These are phyloP conservation scores for Lotus japonicus DNA, from an alignment of 306 rosid species.

Conservation along the genomic window DNA sequence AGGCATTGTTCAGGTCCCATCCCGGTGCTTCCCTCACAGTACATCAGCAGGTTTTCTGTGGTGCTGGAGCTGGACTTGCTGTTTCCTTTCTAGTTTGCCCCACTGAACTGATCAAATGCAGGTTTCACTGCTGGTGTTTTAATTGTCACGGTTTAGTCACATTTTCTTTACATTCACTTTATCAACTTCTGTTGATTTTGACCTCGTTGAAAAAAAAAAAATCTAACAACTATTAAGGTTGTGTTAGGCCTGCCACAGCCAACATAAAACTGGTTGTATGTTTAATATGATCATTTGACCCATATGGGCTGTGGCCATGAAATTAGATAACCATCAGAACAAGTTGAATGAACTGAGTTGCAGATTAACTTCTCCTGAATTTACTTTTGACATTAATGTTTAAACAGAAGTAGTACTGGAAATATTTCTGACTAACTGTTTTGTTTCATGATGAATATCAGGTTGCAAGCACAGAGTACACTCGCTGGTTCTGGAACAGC, in stretches of 20 bases:
- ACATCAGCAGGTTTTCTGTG: slow-evolving; percentile 66
- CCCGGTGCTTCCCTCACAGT: slow-evolving; percentile 71
- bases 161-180: background rate
- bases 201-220: background rate
- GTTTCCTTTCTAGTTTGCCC: slow-evolving; percentile 95
- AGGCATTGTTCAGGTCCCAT: slow-evolving; percentile 58
- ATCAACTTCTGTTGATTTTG: slow-evolving; percentile 1
- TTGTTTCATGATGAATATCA: slow-evolving; percentile 24
- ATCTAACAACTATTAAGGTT: too few relatives aligned
- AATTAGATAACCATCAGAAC: background rate
- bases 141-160: background rate
- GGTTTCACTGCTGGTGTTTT: slow-evolving; percentile 44
- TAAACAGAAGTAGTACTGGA: too few relatives aligned
- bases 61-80: slow-evolving; percentile 93
- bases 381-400: background rate
- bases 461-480: slow-evolving; percentile 95
- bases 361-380: background rate
- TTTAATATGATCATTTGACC: too few relatives aligned
- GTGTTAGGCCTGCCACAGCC: too few relatives aligned
- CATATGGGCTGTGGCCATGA: background rate
- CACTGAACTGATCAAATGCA: slow-evolving; percentile 93
- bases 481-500: slow-evolving; percentile 52
- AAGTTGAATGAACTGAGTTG: too few relatives aligned
- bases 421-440: background rate
- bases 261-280: too few relatives aligned